Evolutionary conservation across 768 basidiomycete genomes (phyloP), one percentile per base, ranked within the genome.

Genomic region (Polyporus arcularius): DNA sequence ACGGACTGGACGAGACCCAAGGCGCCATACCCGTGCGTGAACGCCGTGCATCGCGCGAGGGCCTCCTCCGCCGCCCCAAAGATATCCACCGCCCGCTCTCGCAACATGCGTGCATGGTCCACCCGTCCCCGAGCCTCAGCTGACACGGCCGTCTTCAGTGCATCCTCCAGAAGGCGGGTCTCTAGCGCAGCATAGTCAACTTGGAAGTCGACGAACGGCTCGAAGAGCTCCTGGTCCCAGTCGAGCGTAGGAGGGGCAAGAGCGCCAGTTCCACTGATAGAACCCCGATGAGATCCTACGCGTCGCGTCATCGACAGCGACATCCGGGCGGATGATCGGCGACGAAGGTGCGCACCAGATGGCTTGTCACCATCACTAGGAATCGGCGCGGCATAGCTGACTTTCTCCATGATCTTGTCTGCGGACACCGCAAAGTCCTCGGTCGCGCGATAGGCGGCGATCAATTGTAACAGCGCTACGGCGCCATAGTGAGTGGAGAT

Each of bases 151-250:
- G 78, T 75, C n/a, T 76, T 77, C 16, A 92, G 76, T 1, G 77
- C 74, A 49, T 85, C 80, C 30, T 86, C 82, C 56, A 98, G 75
- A 53, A 85, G 80, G 7, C 86, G 83, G 39, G 82, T 80, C 73
- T 99, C 97, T 38, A 97, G 78, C 1, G 80, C 75, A 0, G 84
- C 83, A 72, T 98, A 98, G 57, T 96, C 90, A 16, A 85, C 79
- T 67, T 98, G 96, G 62, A 89, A 89, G 67, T 96, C 92, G 28
- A 96, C 80, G 77, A 98, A 98, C 2, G 96, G 94, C 70, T 96
- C 94, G 71, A 95, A 97, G 15, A 99, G 78, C 53, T 90, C 88
- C 57, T 88, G 88, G 68, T 98, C 94, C 97, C 97, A 98, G 59
- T 88, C 87, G 55, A 58, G 58, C 35, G 28, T 53, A 3, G 46